Conservation (phyloP, 2,329 filamentous ascomycete species). For the Aspergillus neoniger region DNA sequence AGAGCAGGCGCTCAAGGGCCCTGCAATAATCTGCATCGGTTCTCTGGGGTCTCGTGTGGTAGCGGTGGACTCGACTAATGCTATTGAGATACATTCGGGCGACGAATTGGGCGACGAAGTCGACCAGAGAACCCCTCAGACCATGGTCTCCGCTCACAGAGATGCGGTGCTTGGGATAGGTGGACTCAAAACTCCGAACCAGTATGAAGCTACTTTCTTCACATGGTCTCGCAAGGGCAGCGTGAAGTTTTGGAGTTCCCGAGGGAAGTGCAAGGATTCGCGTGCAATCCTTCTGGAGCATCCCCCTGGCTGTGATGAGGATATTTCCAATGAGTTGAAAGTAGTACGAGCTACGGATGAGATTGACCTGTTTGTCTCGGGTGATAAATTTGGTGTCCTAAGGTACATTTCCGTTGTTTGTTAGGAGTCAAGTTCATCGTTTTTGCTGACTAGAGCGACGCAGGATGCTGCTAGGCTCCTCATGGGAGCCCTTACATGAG, state of each 20-base stretch:
- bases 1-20: conserved; percentile 32
- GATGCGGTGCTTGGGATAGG: conserved; percentile 70
- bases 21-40: conserved; percentile 65
- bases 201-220: conserved; percentile 70
- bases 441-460: conserved; percentile 20
- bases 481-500: conserved; percentile 64
- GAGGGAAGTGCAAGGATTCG: conserved; percentile 67
- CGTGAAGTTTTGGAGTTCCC: conserved; percentile 77
- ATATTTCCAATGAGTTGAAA: conserved; percentile 58
- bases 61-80: conserved; percentile 73
- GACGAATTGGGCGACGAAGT: conserved; percentile 36
- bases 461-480: conserved; percentile 47
- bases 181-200: conserved; percentile 61
- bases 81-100: conserved; percentile 65
- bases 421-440: background rate
- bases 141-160: conserved; percentile 57
- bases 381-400: conserved; percentile 83
- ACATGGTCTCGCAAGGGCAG: conserved; percentile 85
- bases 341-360: conserved; percentile 61
- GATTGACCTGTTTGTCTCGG: conserved; percentile 71
- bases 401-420: conserved; percentile 33
- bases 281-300: conserved; percentile 72
- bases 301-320: conserved; percentile 44
- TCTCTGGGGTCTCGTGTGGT: conserved; percentile 68
- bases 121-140: conserved; percentile 30